Evolutionary conservation across 129 eudicot genomes (phyloP).

Genomic region (Ambrosia artemisiifolia): DNA sequence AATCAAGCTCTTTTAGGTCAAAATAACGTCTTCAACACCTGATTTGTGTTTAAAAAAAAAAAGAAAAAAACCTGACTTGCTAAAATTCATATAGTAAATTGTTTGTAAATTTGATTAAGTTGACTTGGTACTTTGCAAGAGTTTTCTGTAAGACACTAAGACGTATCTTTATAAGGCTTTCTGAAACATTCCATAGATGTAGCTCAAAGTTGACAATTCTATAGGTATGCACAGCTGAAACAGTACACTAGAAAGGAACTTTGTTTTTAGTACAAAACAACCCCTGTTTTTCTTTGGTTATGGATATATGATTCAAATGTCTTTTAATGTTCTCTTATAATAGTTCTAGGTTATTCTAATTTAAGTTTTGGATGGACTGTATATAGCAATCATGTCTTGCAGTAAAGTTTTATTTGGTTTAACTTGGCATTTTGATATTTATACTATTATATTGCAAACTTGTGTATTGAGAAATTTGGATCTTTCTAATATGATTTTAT

Average conservation of each 20-base stretch:
- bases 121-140: background rate
- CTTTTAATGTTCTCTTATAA: background rate
- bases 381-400: background rate
- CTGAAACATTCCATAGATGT: background rate
- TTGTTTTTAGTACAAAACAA: background rate
- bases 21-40: background rate
- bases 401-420: background rate
- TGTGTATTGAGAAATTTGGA: background rate
- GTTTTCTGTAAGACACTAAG: background rate
- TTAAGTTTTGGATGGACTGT: background rate
- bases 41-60: background rate
- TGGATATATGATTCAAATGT: background rate
- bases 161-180: background rate
- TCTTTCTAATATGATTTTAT: background rate
- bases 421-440: background rate
- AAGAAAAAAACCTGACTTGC: background rate
- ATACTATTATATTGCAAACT: background rate
- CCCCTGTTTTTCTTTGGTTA: background rate
- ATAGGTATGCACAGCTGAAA: conserved; percentile 12
- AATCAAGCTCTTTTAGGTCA: conserved; percentile 10
- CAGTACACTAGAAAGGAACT: background rate
- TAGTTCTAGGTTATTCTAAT: background rate
- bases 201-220: conserved; percentile 4
- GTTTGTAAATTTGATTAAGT: background rate
- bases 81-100: background rate